A percentile compares a stretch with the other conserved stretches of the same genome.
Conservation (phyloP, 768 basidiomycete genomes). For the Suillus fuscotomentosus region DNA sequence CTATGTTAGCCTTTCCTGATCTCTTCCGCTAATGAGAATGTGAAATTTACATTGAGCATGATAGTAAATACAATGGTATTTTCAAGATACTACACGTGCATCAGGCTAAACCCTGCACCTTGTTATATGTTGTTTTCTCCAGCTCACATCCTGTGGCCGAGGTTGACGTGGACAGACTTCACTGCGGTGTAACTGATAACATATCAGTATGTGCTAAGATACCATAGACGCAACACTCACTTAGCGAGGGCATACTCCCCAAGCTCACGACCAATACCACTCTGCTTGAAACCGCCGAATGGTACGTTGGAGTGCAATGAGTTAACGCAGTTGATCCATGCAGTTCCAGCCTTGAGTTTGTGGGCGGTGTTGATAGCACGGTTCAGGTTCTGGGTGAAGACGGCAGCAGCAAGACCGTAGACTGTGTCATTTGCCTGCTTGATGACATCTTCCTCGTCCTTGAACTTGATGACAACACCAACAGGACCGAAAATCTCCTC, state of each 20-base stretch:
- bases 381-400: constrained; percentile 80
- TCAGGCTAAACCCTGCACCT: not conserved
- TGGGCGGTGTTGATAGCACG: constrained; percentile 73
- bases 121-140: not conserved
- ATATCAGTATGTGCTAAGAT: not conserved
- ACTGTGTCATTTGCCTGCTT: constrained; percentile 79
- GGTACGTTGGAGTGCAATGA: constrained; percentile 45
- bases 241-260: constrained; percentile 70
- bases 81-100: not conserved
- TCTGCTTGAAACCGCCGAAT: constrained; percentile 86
- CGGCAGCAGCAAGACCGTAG: constrained; percentile 86
- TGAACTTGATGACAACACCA: constrained; percentile 74
- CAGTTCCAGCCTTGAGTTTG: constrained; percentile 77
- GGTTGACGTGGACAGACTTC: constrained; percentile 64
- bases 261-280: constrained; percentile 77
- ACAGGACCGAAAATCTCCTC: constrained; percentile 86
- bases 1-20: not conserved
- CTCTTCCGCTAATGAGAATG: not conserved
- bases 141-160: constrained; percentile 26
- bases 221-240: constrained; percentile 24
- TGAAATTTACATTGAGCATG: not conserved
- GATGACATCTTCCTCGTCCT: constrained; percentile 64
- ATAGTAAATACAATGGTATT: not conserved
- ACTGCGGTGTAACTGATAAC: constrained; percentile 51
- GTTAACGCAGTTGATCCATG: constrained; percentile 53